Evolutionary conservation across 192 early-diverging fungal species (phyloP).

Genomic region (Physocladia obscura): DNA sequence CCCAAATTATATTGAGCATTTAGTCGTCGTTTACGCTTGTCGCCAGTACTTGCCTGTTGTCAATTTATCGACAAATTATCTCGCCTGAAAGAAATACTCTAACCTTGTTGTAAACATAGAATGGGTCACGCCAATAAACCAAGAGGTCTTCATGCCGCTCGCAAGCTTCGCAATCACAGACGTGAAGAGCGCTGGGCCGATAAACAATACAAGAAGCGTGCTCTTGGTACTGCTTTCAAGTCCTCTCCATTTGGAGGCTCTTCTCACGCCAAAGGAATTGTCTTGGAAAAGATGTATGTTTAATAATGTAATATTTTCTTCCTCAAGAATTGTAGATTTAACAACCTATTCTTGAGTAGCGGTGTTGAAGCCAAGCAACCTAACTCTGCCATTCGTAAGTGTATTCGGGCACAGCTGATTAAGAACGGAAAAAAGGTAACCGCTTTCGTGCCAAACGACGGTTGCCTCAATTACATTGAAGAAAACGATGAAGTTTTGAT

Average conservation of each 20-base stretch:
- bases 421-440: constrained; percentile 99
- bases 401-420: constrained; percentile 99
- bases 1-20: no score
- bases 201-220: constrained; percentile 98
- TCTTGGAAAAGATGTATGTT: constrained; percentile 98
- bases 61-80: no score
- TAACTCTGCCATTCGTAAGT: constrained; percentile 99
- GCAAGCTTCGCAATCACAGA: constrained; percentile 96
- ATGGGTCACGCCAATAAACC: constrained; percentile 66
- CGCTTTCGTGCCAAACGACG: constrained; percentile 99
- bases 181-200: constrained; percentile 99
- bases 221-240: constrained; percentile 96
- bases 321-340: not conserved
- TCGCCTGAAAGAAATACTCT: no score
- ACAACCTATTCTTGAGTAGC: constrained; percentile 48
- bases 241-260: constrained; percentile 98
- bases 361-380: constrained; percentile 99
- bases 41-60: no score
- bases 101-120: no score
- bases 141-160: constrained; percentile 97
- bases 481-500: constrained; percentile 99
- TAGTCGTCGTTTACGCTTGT: no score
- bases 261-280: constrained; percentile 99
- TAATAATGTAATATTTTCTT: not conserved
- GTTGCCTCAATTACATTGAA: constrained; percentile 99